A percentile compares a stretch with the other conserved stretches of the same genome.
phyloP scores from a whole-genome alignment of 208 protist species.

The Acanthamoeba castellanii region DNA sequence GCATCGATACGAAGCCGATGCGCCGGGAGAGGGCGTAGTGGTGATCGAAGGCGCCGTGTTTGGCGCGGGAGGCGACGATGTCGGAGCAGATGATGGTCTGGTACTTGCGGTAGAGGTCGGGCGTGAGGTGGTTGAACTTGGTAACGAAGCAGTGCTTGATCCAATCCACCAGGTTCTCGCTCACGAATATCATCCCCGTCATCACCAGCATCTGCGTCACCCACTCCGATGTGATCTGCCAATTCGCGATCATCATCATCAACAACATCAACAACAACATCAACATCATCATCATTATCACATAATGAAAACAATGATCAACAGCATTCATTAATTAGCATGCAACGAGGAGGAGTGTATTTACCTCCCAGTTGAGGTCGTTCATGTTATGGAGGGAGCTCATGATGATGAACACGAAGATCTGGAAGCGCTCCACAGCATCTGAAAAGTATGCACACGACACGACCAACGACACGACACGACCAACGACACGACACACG shows the following conservation, averaged over 20 bases:
- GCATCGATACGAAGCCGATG: conserved; percentile 58
- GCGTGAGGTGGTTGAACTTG: conserved; percentile 92
- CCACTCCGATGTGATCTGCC: conserved; percentile 34
- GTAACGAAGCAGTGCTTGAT: conserved; percentile 94
- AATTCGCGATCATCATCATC: no score
- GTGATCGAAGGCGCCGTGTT: conserved; percentile 49
- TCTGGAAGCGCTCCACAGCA: conserved; percentile 93
- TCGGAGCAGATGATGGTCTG: conserved; percentile 79
- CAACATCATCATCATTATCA: no score
- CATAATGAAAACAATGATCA: background rate
- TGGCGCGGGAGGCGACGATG: conserved; percentile 55
- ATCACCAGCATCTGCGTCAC: conserved; percentile 5
- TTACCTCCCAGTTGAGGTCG: conserved; percentile 80
- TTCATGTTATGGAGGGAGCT: conserved; percentile 89
- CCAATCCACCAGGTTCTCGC: conserved; percentile 93
- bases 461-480: background rate
- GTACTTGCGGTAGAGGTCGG: conserved; percentile 89
- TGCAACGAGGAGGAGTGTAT: background rate
- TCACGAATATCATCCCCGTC: conserved; percentile 81
- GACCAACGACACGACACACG: no score
- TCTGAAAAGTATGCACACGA: conserved; percentile 79
- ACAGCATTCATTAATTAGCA: background rate
- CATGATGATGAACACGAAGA: conserved; percentile 92
- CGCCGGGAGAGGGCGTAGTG: conserved; percentile 54
- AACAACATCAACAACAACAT: no score